Conservation (phyloP, 768 basidiomycete genomes). For the Xanthoconium stramineum region DNA sequence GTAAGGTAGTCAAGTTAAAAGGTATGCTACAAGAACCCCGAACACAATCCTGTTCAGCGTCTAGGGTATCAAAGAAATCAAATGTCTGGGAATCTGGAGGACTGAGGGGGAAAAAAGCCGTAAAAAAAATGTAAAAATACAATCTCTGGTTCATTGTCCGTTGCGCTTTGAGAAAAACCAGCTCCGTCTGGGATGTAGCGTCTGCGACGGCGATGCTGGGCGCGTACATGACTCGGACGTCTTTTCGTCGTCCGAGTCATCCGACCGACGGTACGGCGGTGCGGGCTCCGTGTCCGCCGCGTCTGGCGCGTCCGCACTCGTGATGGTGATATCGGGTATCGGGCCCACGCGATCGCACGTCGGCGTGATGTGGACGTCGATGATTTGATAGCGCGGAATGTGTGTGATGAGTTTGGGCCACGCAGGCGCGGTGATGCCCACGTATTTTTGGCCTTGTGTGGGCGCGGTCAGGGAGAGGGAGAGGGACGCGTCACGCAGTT, state of each 20-base stretch:
- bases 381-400: slow-evolving; percentile 45
- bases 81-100: too few relatives aligned
- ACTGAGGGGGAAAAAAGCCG: too few relatives aligned
- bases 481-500: slow-evolving; percentile 39
- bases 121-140: too few relatives aligned
- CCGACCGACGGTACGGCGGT: slow-evolving; percentile 36
- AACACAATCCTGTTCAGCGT: too few relatives aligned
- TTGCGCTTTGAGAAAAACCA: slow-evolving; percentile 18
- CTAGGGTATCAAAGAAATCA: neutral
- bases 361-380: slow-evolving; percentile 38
- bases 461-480: slow-evolving; percentile 41
- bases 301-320: slow-evolving; percentile 18
- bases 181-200: slow-evolving; percentile 3
- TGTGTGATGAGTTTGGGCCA: slow-evolving; percentile 44
- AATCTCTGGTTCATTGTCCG: neutral
- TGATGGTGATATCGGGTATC: slow-evolving; percentile 31
- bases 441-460: slow-evolving; percentile 32
- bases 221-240: neutral
- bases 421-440: slow-evolving; percentile 50
- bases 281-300: slow-evolving; percentile 21
- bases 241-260: slow-evolving; percentile 13
- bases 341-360: neutral
- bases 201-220: neutral
- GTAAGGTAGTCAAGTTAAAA: too few relatives aligned
- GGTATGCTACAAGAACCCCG: too few relatives aligned